Base-by-base conservation (phyloP, 75 land plant genomes). In the Selaginella moellendorffii region DNA sequence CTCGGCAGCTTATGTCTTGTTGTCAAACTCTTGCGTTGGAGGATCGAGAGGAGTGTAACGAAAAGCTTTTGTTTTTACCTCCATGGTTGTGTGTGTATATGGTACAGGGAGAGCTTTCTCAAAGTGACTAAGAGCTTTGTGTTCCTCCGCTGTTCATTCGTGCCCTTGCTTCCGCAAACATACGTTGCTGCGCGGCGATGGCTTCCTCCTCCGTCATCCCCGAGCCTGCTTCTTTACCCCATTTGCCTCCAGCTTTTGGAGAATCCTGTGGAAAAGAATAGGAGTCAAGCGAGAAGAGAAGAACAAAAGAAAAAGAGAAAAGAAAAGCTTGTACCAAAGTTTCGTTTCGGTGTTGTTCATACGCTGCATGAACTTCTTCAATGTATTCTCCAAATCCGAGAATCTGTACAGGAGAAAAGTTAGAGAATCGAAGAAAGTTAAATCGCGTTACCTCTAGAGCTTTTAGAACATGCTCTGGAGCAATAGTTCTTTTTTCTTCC, bases 91-190 rank as follows among this genome's bases (percentile, higher is more conserved):
- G n/a, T n/a, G n/a, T n/a, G n/a, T n/a, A n/a, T n/a, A n/a, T n/a
- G n/a, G n/a, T n/a, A n/a, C n/a, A n/a, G n/a, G n/a, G n/a, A n/a
- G n/a, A n/a, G n/a, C n/a, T n/a, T n/a, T n/a, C n/a, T n/a, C n/a
- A n/a, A n/a, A n/a, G n/a, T n/a, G n/a, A n/a, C n/a, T n/a, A n/a
- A n/a, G n/a, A 36, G 46, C 46, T 36, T 5, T 14, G 5, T 14
- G 66, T 27, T 10, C 72, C 72, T 52, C 93, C 84, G 56, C 86
- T 87, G 54, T 85, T 85, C 98, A 88, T 88, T 28, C 98, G 79
- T 21, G 96, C 98, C 65, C 96, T 89, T 18, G 98, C 98, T 69
- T 93, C 98, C 0, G 98, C 96, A 82, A 93, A 93, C 96, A 93
- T 93, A 36, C 98, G 74, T 61, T 93, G 96, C 66, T 93, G 98